Evolutionary conservation across 2,329 filamentous ascomycete genomes (phyloP).

Genomic region (Pestalotiopsis sp.): DNA sequence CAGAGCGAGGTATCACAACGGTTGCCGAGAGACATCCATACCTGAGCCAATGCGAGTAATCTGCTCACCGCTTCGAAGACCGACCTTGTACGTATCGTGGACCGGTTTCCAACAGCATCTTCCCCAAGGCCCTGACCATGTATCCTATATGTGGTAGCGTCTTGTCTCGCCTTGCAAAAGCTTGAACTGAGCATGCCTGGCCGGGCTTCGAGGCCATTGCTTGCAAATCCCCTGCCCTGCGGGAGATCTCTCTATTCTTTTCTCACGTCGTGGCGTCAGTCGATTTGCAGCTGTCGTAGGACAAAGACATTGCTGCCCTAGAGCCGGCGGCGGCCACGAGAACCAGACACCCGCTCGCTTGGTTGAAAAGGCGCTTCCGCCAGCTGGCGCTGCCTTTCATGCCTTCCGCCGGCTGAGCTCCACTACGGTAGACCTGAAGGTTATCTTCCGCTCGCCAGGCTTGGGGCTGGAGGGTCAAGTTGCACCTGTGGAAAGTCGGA

Average conservation of each 20-base stretch:
- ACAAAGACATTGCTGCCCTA: not conserved
- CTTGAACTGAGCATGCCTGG: not conserved
- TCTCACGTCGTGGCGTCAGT: not conserved
- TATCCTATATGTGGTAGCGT: not conserved
- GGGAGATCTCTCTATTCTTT: not conserved
- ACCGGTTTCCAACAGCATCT: not conserved
- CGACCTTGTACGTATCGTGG: not conserved
- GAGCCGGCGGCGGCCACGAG: not conserved
- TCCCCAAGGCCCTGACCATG: not conserved
- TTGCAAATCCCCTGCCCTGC: not conserved
- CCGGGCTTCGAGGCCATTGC: not conserved
- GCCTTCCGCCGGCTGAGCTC: not conserved
- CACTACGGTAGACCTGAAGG: constrained; percentile 10
- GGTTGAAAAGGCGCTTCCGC: not conserved
- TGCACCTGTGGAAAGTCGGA: not conserved
- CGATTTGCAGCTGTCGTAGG: not conserved
- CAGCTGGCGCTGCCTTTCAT: not conserved
- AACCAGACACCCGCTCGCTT: not conserved
- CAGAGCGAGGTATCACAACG: constrained; percentile 5
- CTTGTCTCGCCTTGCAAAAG: not conserved
- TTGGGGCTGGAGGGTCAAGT: not conserved
- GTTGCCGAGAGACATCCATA: not conserved
- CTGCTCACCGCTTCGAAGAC: constrained; percentile 7
- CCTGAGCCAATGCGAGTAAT: constrained; percentile 7
- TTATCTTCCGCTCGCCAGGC: not conserved